Percentiles rank a stretch among this genome's conserved stretches.
Evolutionary conservation across 176 grass and related monocot species (phyloP).

Genomic region (Alloteropsis semialata): DNA sequence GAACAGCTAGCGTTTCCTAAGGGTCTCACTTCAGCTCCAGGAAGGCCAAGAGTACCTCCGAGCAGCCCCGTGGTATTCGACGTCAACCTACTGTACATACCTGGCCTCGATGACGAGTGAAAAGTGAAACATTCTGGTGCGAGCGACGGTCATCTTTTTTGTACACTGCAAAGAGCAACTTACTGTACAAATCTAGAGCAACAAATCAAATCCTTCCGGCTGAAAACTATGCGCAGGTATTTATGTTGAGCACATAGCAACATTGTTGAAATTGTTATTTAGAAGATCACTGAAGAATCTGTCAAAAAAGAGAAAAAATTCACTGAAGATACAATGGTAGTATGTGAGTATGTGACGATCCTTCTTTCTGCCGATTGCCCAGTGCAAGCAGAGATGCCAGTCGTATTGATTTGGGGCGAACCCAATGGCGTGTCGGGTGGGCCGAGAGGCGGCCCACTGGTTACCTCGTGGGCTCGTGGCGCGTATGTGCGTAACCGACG

Average conservation of each 20-base stretch:
- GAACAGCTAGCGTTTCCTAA: constrained; percentile 83
- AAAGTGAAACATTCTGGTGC: background rate
- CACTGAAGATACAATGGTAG: too few relatives aligned
- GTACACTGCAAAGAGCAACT: background rate
- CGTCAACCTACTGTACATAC: constrained; percentile 72
- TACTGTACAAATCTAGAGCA: constrained; percentile 24
- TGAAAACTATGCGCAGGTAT: background rate
- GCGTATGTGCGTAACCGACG: too few relatives aligned
- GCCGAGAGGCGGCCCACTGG: too few relatives aligned
- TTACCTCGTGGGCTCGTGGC: too few relatives aligned
- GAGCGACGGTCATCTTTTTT: background rate
- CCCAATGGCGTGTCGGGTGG: too few relatives aligned
- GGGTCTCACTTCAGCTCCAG: constrained; percentile 85
- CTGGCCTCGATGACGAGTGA: constrained; percentile 92
- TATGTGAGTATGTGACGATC: background rate
- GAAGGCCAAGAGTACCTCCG: constrained; percentile 81
- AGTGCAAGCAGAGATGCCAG: too few relatives aligned
- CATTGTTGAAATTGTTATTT: background rate
- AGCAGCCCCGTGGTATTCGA: constrained; percentile 93
- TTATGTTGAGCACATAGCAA: background rate
- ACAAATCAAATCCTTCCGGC: constrained; percentile 28
- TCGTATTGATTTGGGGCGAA: too few relatives aligned
- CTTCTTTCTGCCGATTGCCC: background rate
- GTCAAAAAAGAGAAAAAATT: too few relatives aligned
- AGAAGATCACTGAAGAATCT: background rate